Base-by-base conservation (phyloP, 495 filamentous ascomycete genomes). In the Tuber indicum region DNA sequence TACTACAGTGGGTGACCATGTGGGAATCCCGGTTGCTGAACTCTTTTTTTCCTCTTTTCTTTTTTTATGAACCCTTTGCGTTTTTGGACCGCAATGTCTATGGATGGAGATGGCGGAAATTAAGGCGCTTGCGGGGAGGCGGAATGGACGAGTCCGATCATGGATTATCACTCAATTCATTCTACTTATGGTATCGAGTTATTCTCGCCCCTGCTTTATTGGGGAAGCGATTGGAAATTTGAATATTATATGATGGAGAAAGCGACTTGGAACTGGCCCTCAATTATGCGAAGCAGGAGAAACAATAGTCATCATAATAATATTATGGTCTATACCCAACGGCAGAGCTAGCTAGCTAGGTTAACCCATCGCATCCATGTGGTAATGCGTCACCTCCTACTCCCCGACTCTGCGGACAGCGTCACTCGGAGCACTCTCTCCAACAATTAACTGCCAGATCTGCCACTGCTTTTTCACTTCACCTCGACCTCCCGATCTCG, bases 1-100 rank as follows among this genome's bases (percentile, higher is more conserved):
- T 66, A 66, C 47, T 66, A 36, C 58, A 66, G 58, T 66, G 58
- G 58, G 58, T 66, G 58, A 66, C 12, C 58, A 36, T 66, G 58
- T 36, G 26, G 58, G 58, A 66, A 66, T 36, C 26, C 58, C 26
- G 58, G 58, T 66, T 32, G 58, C 58, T 66, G 58, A 66, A 66
- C 58, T 66, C 58, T 66, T 36, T 66, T 66, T 5, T 1, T 14
- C 16, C 3, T 62, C 6, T 62, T 1, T 5, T 1, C 5, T 32
- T 12, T 62, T 6, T 62, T 32, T 0, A 0, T n/a, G 36, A 6
- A 8, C 7, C 0, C 32, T 66, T 66, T 66, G 32, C 4, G 26
- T 14, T 32, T 6, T 16, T 5, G n/a, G 7, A 6, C 2, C 4
- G 52, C 52, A 5, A 7, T 32, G 10, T 26, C 1, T 62, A 3